Base-by-base conservation (phyloP, 257 asterid species). In the Euphrasia confusa region DNA sequence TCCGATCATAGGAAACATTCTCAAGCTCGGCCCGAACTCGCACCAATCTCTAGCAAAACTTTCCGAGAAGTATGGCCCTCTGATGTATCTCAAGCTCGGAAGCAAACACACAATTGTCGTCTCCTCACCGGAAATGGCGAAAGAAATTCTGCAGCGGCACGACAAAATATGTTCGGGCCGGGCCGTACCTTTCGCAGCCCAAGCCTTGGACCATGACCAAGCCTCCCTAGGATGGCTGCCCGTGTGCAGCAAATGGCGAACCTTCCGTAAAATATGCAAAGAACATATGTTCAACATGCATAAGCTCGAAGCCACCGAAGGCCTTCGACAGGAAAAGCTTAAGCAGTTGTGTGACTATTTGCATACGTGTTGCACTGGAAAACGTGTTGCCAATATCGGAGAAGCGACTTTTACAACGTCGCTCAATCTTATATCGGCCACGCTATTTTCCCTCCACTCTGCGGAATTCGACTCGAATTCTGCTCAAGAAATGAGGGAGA, bases 21-120 rank as follows among this genome's bases (percentile, higher is more conserved):
- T 53, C 48, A 61, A 44, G 0, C 65, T 72, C n/a, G 61, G 76
- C 18, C 65, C 2, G 1, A 54, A 33, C 2, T 68, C 76, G 7
- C 68, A 66, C 61, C 57, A 33, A 2, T 7, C 61, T 15, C 26
- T 61, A 0, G 10, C 68, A 1, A 12, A 72, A 0, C 64, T 72
- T 4, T 45, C 65, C 39, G 3, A 44, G 9, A 54, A 4, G 0
- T 54, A 72, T 4, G 72, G 72, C 2, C 81, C 81, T 11, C 7
- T 79, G 0, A 75, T 79, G 81, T 62, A 71, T n/a, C 65, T 75
- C 4, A 63, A 62, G 60, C 71, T 79, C 3, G 84, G 81, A 4
- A 52, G 64, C 59, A 52, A 2, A 0, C 24, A 63, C 13, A 8
- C 70, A 0, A 60, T 73, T 1, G 60, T 79, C 0, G 75, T 66